Evolutionary conservation across 2,329 filamentous ascomycete genomes (phyloP), one percentile per base, ranked within the genome.

Genomic region (Pseudogymnoascus sp.): DNA sequence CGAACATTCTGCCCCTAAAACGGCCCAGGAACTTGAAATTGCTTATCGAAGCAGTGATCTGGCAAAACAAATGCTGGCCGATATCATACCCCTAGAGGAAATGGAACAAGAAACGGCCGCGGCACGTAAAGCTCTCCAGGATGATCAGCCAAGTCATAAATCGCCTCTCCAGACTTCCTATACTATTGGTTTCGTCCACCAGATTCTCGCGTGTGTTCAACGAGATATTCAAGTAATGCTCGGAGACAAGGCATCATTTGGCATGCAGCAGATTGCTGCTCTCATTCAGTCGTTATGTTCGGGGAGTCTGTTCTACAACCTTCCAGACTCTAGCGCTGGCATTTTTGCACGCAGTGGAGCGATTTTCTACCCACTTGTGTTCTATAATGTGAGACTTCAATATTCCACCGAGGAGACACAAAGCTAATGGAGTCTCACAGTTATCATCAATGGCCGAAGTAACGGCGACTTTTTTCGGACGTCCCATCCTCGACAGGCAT

Each of bases 241-340:
- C 77, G 85, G 85, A 42, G 85, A 88, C 71, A 86, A 85, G 66
- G 77, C 81, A 0, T 85, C 83, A 0, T 83, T 87, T 37, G 66
- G 85, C 64, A 84, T 87, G 73, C 87, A 86, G 69, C 84, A 87
- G 66, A 72, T 77, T 4, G 79, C 80, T 0, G 85, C 81, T 1
- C 68, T 88, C 6, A 67, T 78, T 0, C 83, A 87, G 67, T 84
- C 86, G 0, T 72, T 89, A 4, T 82, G 89, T 62, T 77, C 80
- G 1, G 86, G 86, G 5, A 88, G 85, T 0, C 77, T 89, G 3
- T 89, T 89, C 73, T 89, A 88, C 73, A 79, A 85, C 62, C 81
- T 85, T 0, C 80, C 85, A 0, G 63, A 74, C 21, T 83, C 80
- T 59, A 82, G 84, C 0, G 77, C 73, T 1, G 87, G 86, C 6